Conservation (phyloP, 345 rosid species). For the Linum lewisii region DNA sequence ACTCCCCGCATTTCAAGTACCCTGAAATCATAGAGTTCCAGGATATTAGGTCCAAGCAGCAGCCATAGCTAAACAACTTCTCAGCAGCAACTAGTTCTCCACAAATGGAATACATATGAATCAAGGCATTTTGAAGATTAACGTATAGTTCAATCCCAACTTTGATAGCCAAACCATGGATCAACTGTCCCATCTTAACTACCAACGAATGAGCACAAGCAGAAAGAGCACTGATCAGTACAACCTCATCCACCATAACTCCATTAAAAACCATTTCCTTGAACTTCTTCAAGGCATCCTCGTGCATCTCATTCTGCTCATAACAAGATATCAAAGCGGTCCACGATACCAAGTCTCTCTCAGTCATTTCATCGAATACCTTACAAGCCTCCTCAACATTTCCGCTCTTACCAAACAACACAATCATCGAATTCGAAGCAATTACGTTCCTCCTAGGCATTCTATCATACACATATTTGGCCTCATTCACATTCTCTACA, state of each 20-base stretch:
- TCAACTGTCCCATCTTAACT: constrained; percentile 19
- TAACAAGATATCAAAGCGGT: constrained; percentile 49
- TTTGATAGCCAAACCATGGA: constrained; percentile 33
- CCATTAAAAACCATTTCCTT: constrained; percentile 27
- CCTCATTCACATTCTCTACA: constrained; percentile 33
- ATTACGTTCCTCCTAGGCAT: constrained; percentile 43
- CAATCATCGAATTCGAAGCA: constrained; percentile 58
- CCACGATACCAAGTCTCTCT: constrained; percentile 51
- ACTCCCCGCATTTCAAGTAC: constrained; percentile 29
- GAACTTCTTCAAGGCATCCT: constrained; percentile 34
- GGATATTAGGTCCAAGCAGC: constrained; percentile 33
- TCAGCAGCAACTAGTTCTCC: constrained; percentile 33
- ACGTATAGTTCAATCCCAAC: constrained; percentile 35
- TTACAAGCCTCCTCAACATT: constrained; percentile 29
- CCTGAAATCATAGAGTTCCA: constrained; percentile 66
- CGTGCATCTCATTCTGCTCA: constrained; percentile 35
- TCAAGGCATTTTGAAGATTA: constrained; percentile 53
- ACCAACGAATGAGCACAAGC: constrained; percentile 28
- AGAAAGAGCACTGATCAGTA: constrained; percentile 35
- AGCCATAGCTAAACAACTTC: constrained; percentile 27
- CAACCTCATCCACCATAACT: constrained; percentile 38
- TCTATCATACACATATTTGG: constrained; percentile 25
- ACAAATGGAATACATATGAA: constrained; percentile 41
- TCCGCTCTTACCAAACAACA: constrained; percentile 36
- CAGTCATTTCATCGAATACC: constrained; percentile 31